phyloP scores from a whole-genome alignment of 2,329 filamentous ascomycete species.

The Aspergillus proliferans region DNA sequence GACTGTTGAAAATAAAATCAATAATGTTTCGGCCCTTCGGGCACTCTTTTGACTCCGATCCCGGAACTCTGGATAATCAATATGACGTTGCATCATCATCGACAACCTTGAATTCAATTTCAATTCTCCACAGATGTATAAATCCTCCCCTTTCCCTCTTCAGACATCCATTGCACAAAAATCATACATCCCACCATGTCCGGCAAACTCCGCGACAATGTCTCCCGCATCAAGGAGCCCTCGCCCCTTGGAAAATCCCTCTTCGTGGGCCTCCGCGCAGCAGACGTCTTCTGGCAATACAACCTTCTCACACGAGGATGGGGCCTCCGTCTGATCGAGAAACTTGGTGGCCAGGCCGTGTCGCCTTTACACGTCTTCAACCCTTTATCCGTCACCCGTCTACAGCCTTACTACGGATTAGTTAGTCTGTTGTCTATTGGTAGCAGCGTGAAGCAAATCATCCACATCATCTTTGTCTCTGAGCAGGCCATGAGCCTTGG shows the following conservation, averaged over 20 bases:
- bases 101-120: no score
- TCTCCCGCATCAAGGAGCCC: slow-evolving; percentile 3
- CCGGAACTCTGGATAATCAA: no score
- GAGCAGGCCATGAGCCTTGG: slow-evolving; percentile 4
- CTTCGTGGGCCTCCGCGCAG: slow-evolving; percentile 6
- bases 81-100: no score
- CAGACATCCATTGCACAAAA: not conserved
- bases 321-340: slow-evolving; percentile 32
- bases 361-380: not conserved
- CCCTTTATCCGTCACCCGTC: not conserved
- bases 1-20: no score
- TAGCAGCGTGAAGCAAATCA: slow-evolving; percentile 8
- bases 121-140: no score
- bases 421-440: slow-evolving; percentile 5
- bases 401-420: slow-evolving; percentile 7
- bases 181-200: not conserved
- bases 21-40: no score
- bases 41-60: no score
- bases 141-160: not conserved
- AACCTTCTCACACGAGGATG: slow-evolving; percentile 1
- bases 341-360: slow-evolving; percentile 1
- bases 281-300: slow-evolving; percentile 5
- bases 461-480: slow-evolving; percentile 5
- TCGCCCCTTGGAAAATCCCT: slow-evolving; percentile 2
- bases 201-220: slow-evolving; percentile 7